phyloP scores from a whole-genome alignment of 805 yeast species.

The Yamadazyma tumulicola region DNA sequence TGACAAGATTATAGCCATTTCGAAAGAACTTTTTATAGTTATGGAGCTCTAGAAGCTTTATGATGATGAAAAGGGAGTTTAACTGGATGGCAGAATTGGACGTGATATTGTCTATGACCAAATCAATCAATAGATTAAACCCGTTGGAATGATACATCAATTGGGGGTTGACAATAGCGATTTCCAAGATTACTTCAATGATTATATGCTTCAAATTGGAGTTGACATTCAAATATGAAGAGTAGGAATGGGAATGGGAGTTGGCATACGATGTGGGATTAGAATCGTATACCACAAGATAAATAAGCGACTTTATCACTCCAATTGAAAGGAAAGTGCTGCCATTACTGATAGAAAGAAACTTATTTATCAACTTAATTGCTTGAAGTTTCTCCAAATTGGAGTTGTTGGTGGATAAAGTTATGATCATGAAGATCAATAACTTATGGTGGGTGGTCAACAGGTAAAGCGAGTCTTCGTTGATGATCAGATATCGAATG shows the following conservation, averaged over 20 bases:
- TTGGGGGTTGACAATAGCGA: slow-evolving; percentile 37
- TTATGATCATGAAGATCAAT: slow-evolving; percentile 59
- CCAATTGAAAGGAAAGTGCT: slow-evolving; percentile 54
- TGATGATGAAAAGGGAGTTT: slow-evolving; percentile 31
- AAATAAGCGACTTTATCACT: slow-evolving; percentile 61
- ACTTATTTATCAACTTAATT: slow-evolving; percentile 61
- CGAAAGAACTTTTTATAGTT: slow-evolving; percentile 50
- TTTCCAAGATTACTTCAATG: slow-evolving; percentile 37
- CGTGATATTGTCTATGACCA: slow-evolving; percentile 37
- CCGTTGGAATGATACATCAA: slow-evolving; percentile 51
- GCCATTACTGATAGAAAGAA: slow-evolving; percentile 53
- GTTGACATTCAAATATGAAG: slow-evolving; percentile 6
- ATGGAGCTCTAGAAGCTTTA: slow-evolving; percentile 57
- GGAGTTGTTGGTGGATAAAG: slow-evolving; percentile 58
- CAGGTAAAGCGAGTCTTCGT: slow-evolving; percentile 49
- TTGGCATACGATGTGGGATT: slow-evolving; percentile 35
- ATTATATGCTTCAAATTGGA: slow-evolving; percentile 33
- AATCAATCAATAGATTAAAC: slow-evolving; percentile 43
- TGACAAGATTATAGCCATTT: slow-evolving; percentile 59
- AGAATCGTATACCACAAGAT: too few species aligned
- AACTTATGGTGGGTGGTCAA: slow-evolving; percentile 53
- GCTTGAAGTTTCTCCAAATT: slow-evolving; percentile 73
- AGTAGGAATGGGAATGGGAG: not conserved
- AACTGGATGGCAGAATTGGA: slow-evolving; percentile 36
- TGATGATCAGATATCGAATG: slow-evolving; percentile 59